Base-by-base conservation (phyloP, 441 rosid genomes). In the Aleurites moluccanus region DNA sequence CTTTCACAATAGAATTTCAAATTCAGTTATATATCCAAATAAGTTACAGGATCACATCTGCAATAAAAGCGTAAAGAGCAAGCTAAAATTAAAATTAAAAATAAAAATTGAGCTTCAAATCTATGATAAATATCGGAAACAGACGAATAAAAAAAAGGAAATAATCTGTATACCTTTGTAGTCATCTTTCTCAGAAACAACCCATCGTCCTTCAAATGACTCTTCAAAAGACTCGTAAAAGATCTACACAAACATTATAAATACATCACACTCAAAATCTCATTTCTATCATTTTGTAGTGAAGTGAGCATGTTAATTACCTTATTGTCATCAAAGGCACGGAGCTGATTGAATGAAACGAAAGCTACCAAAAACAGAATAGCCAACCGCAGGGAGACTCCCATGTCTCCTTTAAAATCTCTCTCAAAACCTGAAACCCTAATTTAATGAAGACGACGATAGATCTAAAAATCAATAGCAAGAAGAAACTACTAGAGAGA, bases 161-260 rank as follows among this genome's bases (percentile, higher is more conserved):
- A 69, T 0, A 60, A 61, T 16, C 38, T 16, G 27, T 44, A 42
- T 63, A 93, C 98, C 99, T 81, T 81, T 67, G 76, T 93, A 95
- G 0, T 92, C 99, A 47, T 80, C 84, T 77, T 88, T 95, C 79
- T 83, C 84, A 10, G 99, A 93, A 63, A 88, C 89, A 77, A 83
- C 73, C 99, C 99, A 95, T 55, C 94, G 88, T 11, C 97, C 97
- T 42, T 90, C 93, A 70, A 91, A 95, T 3, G 92, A 20, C 81
- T 93, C 91, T 20, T 89, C 98, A 65, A 92, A 95, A 21, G 97
- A 84, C 66, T 95, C 98, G 79, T 91, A 84, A 3, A 95, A 83
- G 74, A 89, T 84, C 99, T 91, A 79, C 70, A 81, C 61, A 6
- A 64, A 30, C 44, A 57, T 7, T 18, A n/a, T 60, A 75, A 38